These are phyloP conservation scores for Juglanconis juglandina DNA, from an alignment of 2,329 filamentous ascomycete species.

Conservation along the genomic window DNA sequence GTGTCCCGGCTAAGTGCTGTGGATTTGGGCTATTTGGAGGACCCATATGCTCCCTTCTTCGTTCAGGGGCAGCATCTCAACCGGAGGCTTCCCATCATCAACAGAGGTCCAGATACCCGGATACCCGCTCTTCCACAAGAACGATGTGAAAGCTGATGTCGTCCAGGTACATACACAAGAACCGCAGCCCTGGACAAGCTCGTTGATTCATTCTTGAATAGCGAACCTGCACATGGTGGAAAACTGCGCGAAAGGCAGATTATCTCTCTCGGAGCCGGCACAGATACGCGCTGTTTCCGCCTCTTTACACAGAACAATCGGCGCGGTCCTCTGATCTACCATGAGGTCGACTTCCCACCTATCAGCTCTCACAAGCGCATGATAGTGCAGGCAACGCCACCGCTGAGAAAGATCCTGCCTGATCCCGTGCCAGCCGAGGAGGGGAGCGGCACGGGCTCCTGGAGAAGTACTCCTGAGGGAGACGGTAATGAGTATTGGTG, in stretches of 20 bases:
- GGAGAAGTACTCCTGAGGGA: slow-evolving; percentile 38
- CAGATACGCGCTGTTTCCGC: slow-evolving; percentile 84
- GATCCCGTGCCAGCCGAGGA: slow-evolving; percentile 22
- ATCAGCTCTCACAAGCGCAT: slow-evolving; percentile 68
- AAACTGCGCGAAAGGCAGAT: slow-evolving; percentile 62
- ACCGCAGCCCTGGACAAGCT: slow-evolving; percentile 79
- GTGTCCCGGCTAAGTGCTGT: slow-evolving; percentile 87
- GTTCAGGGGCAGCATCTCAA: slow-evolving; percentile 50
- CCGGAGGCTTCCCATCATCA: slow-evolving; percentile 84
- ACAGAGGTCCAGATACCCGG: slow-evolving; percentile 63
- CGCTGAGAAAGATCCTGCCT: slow-evolving; percentile 37
- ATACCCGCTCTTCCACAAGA: not conserved
- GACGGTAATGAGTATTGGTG: slow-evolving; percentile 46
- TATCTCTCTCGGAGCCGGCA: slow-evolving; percentile 87
- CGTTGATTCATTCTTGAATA: slow-evolving; percentile 65
- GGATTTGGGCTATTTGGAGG: slow-evolving; percentile 76
- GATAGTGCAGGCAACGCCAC: slow-evolving; percentile 45
- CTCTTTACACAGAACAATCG: slow-evolving; percentile 50
- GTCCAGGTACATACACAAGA: slow-evolving; percentile 82
- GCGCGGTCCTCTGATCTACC: slow-evolving; percentile 61
- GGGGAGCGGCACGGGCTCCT: slow-evolving; percentile 28
- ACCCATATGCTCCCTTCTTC: slow-evolving; percentile 73
- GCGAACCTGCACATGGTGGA: slow-evolving; percentile 23
- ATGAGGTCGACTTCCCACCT: slow-evolving; percentile 84
- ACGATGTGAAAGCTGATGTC: not conserved